These are phyloP conservation scores for Uronychia binucleata DNA, from an alignment of 73 alveolate species.

Conservation along the genomic window DNA sequence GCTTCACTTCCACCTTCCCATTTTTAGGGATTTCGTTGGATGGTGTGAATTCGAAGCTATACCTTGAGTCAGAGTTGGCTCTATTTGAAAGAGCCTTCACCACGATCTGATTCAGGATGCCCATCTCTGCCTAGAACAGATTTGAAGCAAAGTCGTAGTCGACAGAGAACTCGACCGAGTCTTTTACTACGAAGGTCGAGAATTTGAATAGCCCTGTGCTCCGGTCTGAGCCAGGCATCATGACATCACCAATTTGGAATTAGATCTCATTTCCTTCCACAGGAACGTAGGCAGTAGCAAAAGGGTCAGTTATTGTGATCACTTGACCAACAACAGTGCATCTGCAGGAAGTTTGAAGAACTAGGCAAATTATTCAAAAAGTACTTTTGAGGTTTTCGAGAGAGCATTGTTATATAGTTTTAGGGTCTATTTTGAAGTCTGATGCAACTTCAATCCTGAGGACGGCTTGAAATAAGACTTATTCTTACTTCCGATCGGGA, in stretches of 20 bases:
- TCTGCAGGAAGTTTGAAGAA: not conserved
- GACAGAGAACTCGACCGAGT: not conserved
- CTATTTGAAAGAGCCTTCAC: constrained; percentile 2
- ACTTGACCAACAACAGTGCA: not conserved
- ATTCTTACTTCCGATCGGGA: not conserved
- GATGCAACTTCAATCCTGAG: not conserved
- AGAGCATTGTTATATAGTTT: not conserved
- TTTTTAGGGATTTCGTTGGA: constrained; percentile 7
- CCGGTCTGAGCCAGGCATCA: not conserved
- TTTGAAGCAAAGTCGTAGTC: not conserved
- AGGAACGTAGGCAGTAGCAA: not conserved
- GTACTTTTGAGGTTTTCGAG: not conserved
- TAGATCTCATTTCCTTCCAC: not conserved
- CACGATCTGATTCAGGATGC: constrained; percentile 1
- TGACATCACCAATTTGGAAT: not conserved
- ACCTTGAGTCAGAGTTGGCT: constrained; percentile 12
- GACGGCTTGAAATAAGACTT: not conserved
- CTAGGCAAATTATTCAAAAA: not conserved
- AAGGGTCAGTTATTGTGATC: not conserved
- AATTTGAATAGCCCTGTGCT: not conserved
- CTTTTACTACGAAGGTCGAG: not conserved
- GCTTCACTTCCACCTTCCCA: constrained; percentile 17
- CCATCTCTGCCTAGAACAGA: constrained; percentile 11
- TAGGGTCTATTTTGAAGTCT: not conserved
- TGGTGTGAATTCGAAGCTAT: constrained; percentile 13